Evolutionary conservation across 202 grass and related monocot species (phyloP).

Genomic region (Schoenoplectus tabernaemontani): DNA sequence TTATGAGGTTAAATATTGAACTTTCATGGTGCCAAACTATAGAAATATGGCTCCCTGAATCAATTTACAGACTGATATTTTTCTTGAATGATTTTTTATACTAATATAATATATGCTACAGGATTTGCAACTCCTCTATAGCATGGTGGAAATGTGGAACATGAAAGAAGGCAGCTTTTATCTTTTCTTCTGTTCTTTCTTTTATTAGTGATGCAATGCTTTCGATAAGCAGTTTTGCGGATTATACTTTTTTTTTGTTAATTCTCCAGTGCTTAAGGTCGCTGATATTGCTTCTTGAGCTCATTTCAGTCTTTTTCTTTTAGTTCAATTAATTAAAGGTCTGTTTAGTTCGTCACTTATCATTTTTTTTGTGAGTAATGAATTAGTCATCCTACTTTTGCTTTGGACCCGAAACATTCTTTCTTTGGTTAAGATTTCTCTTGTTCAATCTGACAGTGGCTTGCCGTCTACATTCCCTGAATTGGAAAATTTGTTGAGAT

Average conservation of each 20-base stretch:
- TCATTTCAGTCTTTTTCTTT: neutral
- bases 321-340: neutral
- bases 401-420: neutral
- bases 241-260: conserved; percentile 9
- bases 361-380: neutral
- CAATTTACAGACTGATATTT: neutral
- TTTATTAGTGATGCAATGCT: neutral
- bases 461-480: neutral
- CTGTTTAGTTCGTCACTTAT: neutral
- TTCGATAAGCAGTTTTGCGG: neutral
- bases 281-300: neutral
- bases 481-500: neutral
- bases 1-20: neutral
- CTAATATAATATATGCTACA: conserved; percentile 22
- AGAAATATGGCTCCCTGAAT: neutral
- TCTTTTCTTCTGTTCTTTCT: neutral
- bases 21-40: neutral
- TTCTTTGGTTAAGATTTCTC: neutral
- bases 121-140: conserved; percentile 76
- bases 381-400: neutral
- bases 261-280: neutral
- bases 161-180: neutral
- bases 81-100: neutral
- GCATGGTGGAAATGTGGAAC: conserved; percentile 25
- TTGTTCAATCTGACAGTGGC: neutral